Evolutionary conservation across 768 basidiomycete genomes (phyloP).

Genomic region (Pseudohyphozyma bogoriensis): DNA sequence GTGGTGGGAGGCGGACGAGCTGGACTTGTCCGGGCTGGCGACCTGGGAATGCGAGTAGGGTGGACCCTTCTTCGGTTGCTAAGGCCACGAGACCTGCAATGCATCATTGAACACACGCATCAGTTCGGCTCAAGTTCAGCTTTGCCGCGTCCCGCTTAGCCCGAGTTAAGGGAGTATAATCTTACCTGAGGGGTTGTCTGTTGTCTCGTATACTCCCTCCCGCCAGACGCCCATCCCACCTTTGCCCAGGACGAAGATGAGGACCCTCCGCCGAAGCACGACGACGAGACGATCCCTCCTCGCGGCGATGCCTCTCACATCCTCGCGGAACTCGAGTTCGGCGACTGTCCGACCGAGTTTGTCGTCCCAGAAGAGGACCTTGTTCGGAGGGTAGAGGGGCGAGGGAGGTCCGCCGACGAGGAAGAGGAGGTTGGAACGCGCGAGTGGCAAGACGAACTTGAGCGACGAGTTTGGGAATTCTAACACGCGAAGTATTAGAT

Average conservation of each 20-base stretch:
- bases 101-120: no score
- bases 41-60: conserved; percentile 74
- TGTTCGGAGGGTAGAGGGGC: conserved; percentile 82
- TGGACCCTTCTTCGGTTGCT: conserved; percentile 65
- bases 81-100: conserved; percentile 65
- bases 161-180: conserved; percentile 9
- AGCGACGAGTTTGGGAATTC: conserved; percentile 26
- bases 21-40: conserved; percentile 81
- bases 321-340: conserved; percentile 77
- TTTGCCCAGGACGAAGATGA: conserved; percentile 62
- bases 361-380: conserved; percentile 85
- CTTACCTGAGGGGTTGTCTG: conserved; percentile 72
- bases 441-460: conserved; percentile 49
- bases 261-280: conserved; percentile 50
- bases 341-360: conserved; percentile 59
- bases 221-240: conserved; percentile 45
- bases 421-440: conserved; percentile 71
- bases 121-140: background rate
- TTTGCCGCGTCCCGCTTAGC: background rate
- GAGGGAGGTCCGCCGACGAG: conserved; percentile 78
- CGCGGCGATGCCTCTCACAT: conserved; percentile 24
- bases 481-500: background rate
- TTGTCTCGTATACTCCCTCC: conserved; percentile 73
- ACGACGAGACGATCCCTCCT: conserved; percentile 31
- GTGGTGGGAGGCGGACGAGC: conserved; percentile 71